These are phyloP conservation scores for Talaromyces adpressus DNA, from an alignment of 495 filamentous ascomycete species.

Conservation along the genomic window DNA sequence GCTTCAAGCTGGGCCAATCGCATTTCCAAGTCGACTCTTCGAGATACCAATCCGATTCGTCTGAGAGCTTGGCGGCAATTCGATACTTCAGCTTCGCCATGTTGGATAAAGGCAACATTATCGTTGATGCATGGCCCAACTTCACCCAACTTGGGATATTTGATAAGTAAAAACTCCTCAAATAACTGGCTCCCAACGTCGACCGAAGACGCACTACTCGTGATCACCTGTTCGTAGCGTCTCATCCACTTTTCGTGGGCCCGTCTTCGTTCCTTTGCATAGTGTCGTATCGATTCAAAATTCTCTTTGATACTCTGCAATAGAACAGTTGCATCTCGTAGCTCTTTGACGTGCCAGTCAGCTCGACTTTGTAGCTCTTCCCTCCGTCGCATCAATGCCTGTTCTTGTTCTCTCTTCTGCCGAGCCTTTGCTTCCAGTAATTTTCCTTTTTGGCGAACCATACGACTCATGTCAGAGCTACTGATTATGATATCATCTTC, in stretches of 20 bases:
- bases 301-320: neutral
- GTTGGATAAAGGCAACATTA: neutral
- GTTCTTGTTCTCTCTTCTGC: conserved; percentile 2
- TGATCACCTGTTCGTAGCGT: neutral
- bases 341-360: neutral
- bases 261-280: neutral
- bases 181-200: neutral
- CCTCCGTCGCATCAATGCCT: neutral
- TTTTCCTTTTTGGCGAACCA: conserved; percentile 5
- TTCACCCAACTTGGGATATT: neutral
- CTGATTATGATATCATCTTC: neutral
- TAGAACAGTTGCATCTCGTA: neutral
- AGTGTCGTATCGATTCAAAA: neutral
- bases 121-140: neutral
- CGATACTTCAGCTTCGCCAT: neutral
- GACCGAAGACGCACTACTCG: neutral
- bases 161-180: neutral
- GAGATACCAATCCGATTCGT: neutral
- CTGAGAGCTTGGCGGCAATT: neutral
- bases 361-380: neutral
- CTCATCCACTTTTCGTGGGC: conserved; percentile 1
- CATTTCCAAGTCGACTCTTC: neutral
- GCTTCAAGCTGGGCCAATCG: neutral
- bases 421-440: neutral
- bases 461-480: conserved; percentile 6